A percentile compares a stretch with the other conserved stretches of the same genome.
Evolutionary conservation across 345 rosid genomes (phyloP).

Genomic region (Noccaea caerulescens): DNA sequence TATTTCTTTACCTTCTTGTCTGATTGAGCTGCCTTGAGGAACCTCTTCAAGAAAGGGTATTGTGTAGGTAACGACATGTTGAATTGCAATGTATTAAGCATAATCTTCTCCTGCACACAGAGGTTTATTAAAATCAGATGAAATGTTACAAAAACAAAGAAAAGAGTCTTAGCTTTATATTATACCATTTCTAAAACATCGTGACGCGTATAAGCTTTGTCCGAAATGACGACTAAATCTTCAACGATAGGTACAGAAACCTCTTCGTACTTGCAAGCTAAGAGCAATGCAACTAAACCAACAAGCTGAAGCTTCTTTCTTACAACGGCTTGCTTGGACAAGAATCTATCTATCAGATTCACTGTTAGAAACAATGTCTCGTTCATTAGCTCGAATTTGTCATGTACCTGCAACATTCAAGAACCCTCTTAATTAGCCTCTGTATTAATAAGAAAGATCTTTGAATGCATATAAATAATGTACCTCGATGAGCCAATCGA

Average conservation of each 20-base stretch:
- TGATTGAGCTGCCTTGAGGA: slow-evolving; percentile 87
- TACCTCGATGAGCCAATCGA: slow-evolving; percentile 99
- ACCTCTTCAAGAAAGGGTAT: slow-evolving; percentile 73
- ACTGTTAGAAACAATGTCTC: slow-evolving; percentile 64
- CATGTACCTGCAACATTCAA: slow-evolving; percentile 53
- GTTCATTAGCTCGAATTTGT: slow-evolving; percentile 62
- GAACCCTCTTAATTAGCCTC: neutral
- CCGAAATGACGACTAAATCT: slow-evolving; percentile 56
- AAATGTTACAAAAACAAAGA: slow-evolving; percentile 1
- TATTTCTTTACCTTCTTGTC: slow-evolving; percentile 58
- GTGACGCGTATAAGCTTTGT: slow-evolving; percentile 51
- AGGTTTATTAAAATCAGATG: neutral
- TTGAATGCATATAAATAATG: slow-evolving; percentile 24
- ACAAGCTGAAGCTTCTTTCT: slow-evolving; percentile 65
- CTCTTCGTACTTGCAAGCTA: slow-evolving; percentile 73
- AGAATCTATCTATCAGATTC: slow-evolving; percentile 62
- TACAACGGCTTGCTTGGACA: slow-evolving; percentile 45
- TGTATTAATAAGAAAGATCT: neutral
- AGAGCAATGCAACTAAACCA: slow-evolving; percentile 72
- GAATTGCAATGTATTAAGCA: slow-evolving; percentile 75
- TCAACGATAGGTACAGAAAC: slow-evolving; percentile 59
- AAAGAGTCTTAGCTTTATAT: neutral
- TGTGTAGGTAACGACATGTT: slow-evolving; percentile 84
- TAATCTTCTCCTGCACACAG: slow-evolving; percentile 58
- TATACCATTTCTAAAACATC: slow-evolving; percentile 60